Percentiles rank a stretch among this genome's conserved stretches.
These are phyloP conservation scores for Ramalina peruviana DNA, from an alignment of 495 filamentous ascomycete species.

Conservation along the genomic window DNA sequence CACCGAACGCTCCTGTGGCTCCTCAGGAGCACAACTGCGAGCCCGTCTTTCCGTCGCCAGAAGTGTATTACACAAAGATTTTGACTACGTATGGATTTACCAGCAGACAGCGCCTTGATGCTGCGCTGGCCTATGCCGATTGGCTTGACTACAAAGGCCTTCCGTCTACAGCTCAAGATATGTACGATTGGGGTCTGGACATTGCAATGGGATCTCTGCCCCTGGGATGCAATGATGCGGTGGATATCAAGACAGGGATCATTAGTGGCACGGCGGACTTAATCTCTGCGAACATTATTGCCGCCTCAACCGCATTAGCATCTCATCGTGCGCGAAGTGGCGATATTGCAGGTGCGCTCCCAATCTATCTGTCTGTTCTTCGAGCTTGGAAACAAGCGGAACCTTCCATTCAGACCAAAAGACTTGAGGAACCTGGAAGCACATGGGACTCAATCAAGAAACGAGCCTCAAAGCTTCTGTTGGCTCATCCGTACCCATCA, in stretches of 20 bases:
- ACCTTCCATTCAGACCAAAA: slow-evolving; percentile 7
- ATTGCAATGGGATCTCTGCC: slow-evolving; percentile 43
- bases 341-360: slow-evolving; percentile 50
- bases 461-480: slow-evolving; percentile 28
- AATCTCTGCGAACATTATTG: slow-evolving; percentile 58
- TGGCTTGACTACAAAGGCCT: slow-evolving; percentile 68
- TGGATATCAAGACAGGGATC: slow-evolving; percentile 47
- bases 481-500: slow-evolving; percentile 46
- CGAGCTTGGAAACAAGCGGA: slow-evolving; percentile 45
- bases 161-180: slow-evolving; percentile 43
- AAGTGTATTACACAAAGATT: slow-evolving; percentile 63
- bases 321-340: slow-evolving; percentile 57
- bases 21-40: slow-evolving; percentile 62
- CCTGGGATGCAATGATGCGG: slow-evolving; percentile 29
- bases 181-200: slow-evolving; percentile 59
- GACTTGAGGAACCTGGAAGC: not conserved
- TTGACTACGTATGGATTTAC: slow-evolving; percentile 65
- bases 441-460: slow-evolving; percentile 12
- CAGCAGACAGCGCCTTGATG: slow-evolving; percentile 57
- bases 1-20: slow-evolving; percentile 37
- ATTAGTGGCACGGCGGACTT: slow-evolving; percentile 36
- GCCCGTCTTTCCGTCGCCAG: slow-evolving; percentile 46
- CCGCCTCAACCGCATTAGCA: slow-evolving; percentile 60
- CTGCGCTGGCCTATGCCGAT: slow-evolving; percentile 65
- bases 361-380: slow-evolving; percentile 76